phyloP scores from a whole-genome alignment of 805 yeast genomes.

The Diddensiella transvaalensis region DNA sequence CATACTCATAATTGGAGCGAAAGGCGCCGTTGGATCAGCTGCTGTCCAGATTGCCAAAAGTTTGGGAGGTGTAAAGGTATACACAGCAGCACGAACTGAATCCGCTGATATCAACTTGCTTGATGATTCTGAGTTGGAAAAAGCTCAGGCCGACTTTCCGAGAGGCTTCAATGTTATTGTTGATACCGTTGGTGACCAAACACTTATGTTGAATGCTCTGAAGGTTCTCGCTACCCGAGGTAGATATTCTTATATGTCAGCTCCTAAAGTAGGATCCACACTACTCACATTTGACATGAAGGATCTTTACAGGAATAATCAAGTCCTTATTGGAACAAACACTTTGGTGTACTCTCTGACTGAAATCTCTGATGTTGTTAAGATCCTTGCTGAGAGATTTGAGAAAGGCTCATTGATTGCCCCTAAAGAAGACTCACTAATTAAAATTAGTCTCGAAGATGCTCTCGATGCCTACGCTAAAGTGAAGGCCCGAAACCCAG shows the following conservation, averaged over 20 bases:
- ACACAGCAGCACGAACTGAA: conserved; percentile 2
- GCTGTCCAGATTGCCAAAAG: background rate
- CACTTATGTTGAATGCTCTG: background rate
- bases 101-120: conserved; percentile 2
- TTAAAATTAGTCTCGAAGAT: background rate
- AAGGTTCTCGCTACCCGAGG: background rate
- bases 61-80: conserved; percentile 2
- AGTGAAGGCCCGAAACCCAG: background rate
- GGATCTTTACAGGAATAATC: background rate
- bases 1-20: conserved; percentile 6
- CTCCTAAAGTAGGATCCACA: background rate
- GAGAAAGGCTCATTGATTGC: background rate
- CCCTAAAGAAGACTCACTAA: background rate
- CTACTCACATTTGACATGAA: background rate
- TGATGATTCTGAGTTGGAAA: conserved; percentile 3
- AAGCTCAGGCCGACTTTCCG: background rate
- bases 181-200: conserved; percentile 6
- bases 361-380: background rate
- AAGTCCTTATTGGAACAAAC: background rate
- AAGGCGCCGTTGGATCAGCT: conserved; percentile 8
- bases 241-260: background rate
- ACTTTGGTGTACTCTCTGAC: background rate
- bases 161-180: conserved; percentile 4
- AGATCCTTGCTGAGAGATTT: background rate
- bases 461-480: background rate